Percentiles rank a stretch among this genome's conserved stretches.
These are phyloP conservation scores for Pythium myriotylum DNA, from an alignment of 352 stramenopile species.

Conservation along the genomic window DNA sequence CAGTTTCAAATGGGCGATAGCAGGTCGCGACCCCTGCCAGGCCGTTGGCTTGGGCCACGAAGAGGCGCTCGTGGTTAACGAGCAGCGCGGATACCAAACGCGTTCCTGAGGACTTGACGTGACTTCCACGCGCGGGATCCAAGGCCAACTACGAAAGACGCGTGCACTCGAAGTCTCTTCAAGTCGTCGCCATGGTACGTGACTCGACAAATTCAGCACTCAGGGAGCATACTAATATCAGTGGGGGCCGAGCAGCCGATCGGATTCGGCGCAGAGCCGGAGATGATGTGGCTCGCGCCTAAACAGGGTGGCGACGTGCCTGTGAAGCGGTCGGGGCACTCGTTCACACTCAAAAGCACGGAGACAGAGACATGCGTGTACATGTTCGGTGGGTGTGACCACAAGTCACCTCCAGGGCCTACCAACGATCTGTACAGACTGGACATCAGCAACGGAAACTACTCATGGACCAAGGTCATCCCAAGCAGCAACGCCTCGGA, in stretches of 20 bases:
- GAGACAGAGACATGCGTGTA: constrained; percentile 73
- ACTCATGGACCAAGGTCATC: constrained; percentile 72
- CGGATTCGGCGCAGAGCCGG: constrained; percentile 80
- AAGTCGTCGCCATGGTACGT: background rate
- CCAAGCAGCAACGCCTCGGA: constrained; percentile 43
- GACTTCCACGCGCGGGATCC: too few species aligned
- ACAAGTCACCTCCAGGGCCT: constrained; percentile 90
- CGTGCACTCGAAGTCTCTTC: background rate
- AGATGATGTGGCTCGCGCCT: constrained; percentile 88
- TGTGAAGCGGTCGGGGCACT: constrained; percentile 94
- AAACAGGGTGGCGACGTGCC: constrained; percentile 93
- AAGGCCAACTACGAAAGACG: too few species aligned
- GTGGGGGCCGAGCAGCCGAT: constrained; percentile 50
- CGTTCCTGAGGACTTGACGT: too few species aligned
- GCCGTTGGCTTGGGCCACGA: background rate
- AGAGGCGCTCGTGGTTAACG: background rate
- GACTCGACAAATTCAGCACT: background rate
- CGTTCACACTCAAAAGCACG: constrained; percentile 89
- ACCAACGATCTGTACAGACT: constrained; percentile 95
- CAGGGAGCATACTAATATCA: too few species aligned
- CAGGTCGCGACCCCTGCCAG: background rate
- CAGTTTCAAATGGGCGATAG: too few species aligned
- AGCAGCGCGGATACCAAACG: too few species aligned
- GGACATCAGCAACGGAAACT: constrained; percentile 87
- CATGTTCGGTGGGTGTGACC: constrained; percentile 91